Base-by-base conservation (phyloP, 2,329 filamentous ascomycete genomes). In the Epichloe baconii region DNA sequence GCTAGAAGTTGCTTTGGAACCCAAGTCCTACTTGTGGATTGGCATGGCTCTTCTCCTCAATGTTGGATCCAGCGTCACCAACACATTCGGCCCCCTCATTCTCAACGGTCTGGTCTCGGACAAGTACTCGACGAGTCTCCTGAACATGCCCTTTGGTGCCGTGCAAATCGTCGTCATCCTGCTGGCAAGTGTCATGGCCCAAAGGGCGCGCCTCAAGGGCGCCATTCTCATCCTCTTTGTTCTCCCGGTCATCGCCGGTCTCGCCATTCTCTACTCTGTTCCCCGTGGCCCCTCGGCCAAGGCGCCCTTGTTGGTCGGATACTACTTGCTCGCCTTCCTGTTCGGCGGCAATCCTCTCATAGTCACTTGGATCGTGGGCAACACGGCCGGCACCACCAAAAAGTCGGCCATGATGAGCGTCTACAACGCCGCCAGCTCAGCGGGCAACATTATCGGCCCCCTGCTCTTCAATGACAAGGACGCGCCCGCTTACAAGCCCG, bases 321-420 rank as follows among this genome's bases (percentile, higher is more conserved):
- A 85, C 62, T 85, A 85, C 57, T 68, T 85, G 2, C 71, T 85
- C 0, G 77, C 80, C 0, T 85, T 85, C 62, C 67, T 85, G 8
- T 86, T 80, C 54, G 80, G 79, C 1, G 78, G 76, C 1, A 84
- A 83, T 57, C 82, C 82, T 0, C 68, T 86, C 10, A 76, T 84
- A 26, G 77, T 85, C 0, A 75, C 78, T 0, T 87, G 83, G 83
- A 80, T 85, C 52, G 74, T 85, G 5, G 79, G 76, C 7, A 86
- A 86, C 62, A 85, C 80, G 0, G 83, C 73, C 0, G 83, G 83
- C 6, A 78, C 75, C 15, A 85, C 82, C 3, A 85, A 86, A 65
- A 83, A 82, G 59, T 80, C 79, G 0, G 71, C 78, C 47, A 73
- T 80, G 40, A 80, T 84, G 73, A 78, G 76, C 0, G 65, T 83